Conservation (phyloP, 768 basidiomycete species). For the Mycena galericulata region DNA sequence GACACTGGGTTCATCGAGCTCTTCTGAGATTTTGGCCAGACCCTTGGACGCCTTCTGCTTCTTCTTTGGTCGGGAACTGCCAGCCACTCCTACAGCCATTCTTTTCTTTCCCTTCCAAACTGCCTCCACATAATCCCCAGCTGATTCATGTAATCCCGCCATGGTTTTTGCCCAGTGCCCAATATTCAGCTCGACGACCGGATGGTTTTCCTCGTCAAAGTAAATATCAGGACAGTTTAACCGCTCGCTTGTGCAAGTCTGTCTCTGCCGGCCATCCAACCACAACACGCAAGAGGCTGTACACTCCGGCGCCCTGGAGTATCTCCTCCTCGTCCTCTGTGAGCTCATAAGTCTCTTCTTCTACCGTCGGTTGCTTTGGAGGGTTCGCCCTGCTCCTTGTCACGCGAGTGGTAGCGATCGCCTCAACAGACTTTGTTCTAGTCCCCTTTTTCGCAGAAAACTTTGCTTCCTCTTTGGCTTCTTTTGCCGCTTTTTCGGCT, state of each 20-base stretch:
- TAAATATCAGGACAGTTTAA: neutral
- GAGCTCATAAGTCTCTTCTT: neutral
- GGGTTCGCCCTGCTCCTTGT: neutral
- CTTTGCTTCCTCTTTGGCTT: no score
- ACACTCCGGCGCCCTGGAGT: neutral
- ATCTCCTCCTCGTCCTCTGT: neutral
- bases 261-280: neutral
- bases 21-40: no score
- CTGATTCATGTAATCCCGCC: neutral
- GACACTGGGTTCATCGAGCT: no score
- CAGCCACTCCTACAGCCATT: no score
- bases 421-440: no score
- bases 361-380: neutral
- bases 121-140: no score
- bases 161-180: neutral
- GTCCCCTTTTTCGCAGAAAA: no score
- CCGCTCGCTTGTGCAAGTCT: neutral
- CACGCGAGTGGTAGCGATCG: neutral
- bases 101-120: no score
- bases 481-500: no score
- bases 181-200: neutral
- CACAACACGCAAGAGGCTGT: conserved; percentile 5
- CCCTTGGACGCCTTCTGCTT: no score
- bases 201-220: conserved; percentile 11
- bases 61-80: no score